Evolutionary conservation across 176 grass and related monocot genomes (phyloP).

Genomic region (Aegilops umbellulata): DNA sequence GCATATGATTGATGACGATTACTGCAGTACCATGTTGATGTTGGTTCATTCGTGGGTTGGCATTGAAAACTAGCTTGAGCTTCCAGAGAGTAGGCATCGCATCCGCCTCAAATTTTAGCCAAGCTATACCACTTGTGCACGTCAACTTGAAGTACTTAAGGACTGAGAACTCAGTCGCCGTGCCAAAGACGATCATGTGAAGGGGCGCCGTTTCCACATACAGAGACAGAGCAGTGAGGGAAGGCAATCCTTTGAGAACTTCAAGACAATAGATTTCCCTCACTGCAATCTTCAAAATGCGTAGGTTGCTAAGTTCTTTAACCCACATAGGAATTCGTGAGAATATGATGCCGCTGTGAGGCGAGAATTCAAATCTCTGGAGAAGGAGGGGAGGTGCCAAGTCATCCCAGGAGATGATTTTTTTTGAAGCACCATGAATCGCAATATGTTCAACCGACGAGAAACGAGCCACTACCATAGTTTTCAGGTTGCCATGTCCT

Average conservation of each 20-base stretch:
- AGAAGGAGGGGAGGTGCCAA: not conserved
- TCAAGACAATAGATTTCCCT: not conserved
- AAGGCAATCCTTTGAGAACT: not conserved
- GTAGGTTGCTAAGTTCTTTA: not conserved
- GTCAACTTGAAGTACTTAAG: not conserved
- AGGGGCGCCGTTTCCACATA: not conserved
- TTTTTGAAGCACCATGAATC: not conserved
- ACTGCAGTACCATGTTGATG: too few relatives aligned
- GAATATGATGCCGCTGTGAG: not conserved
- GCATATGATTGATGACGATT: not conserved
- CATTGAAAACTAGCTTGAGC: not conserved
- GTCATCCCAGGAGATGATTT: not conserved
- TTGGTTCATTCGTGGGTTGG: too few relatives aligned
- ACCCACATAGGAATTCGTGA: not conserved
- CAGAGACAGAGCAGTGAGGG: not conserved
- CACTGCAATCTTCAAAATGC: not conserved
- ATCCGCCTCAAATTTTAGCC: not conserved
- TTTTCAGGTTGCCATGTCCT: not conserved
- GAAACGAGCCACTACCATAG: not conserved
- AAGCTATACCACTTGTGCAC: not conserved
- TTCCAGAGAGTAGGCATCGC: not conserved
- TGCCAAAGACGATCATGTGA: not conserved
- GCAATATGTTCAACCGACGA: fast-evolving
- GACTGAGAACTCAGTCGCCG: not conserved
- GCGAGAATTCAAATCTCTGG: not conserved